Evolutionary conservation across 192 early-diverging fungal genomes (phyloP).

Genomic region (Blastocladiella britannica): DNA sequence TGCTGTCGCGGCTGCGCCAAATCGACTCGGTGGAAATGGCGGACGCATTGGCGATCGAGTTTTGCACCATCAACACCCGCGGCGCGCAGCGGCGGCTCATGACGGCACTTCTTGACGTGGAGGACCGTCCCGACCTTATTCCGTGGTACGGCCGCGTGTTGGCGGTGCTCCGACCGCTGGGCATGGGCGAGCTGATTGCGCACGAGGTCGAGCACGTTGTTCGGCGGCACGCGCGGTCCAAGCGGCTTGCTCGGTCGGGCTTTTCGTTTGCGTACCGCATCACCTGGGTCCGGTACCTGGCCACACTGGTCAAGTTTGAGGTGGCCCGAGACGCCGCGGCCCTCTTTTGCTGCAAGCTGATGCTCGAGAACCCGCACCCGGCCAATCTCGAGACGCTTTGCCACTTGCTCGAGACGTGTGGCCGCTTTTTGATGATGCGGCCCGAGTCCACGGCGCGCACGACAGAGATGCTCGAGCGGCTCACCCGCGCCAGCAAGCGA

Average conservation of each 20-base stretch:
- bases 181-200: neutral
- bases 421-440: slow-evolving; percentile 58
- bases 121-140: slow-evolving; percentile 58
- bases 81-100: slow-evolving; percentile 50
- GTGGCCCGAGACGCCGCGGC: slow-evolving; percentile 57
- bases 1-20: too few relatives aligned
- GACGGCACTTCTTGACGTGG: slow-evolving; percentile 51
- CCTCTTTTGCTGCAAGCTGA: slow-evolving; percentile 63
- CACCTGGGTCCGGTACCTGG: slow-evolving; percentile 37
- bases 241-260: neutral
- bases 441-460: slow-evolving; percentile 62
- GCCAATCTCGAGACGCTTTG: slow-evolving; percentile 73
- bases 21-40: too few relatives aligned
- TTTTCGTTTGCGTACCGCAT: neutral
- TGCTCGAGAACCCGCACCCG: slow-evolving; percentile 66
- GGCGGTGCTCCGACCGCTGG: slow-evolving; percentile 52
- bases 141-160: slow-evolving; percentile 83
- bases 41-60: slow-evolving; percentile 71
- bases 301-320: slow-evolving; percentile 84
- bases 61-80: slow-evolving; percentile 79
- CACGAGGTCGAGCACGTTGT: neutral
- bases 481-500: neutral
- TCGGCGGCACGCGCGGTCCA: neutral
- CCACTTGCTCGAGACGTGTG: slow-evolving; percentile 69
- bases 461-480: slow-evolving; percentile 47